phyloP scores from a whole-genome alignment of 2,329 filamentous ascomycete species.

The Plenodomus tracheiphilus region DNA sequence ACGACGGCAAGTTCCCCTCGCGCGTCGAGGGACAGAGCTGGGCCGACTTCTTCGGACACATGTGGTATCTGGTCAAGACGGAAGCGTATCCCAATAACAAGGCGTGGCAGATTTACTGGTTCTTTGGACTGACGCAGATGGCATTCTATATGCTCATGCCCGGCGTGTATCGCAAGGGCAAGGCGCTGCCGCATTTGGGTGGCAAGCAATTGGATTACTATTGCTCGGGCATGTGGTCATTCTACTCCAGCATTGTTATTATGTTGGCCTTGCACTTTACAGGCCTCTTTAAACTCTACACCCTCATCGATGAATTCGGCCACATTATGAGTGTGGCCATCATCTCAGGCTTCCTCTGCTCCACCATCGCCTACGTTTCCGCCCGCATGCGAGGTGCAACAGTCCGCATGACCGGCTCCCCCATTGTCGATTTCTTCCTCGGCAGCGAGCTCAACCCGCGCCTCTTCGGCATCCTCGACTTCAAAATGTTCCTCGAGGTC shows the following conservation, averaged over 20 bases:
- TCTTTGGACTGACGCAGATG: slow-evolving; percentile 83
- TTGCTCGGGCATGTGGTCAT: slow-evolving; percentile 85
- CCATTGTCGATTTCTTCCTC: slow-evolving; percentile 89
- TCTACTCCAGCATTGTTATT: slow-evolving; percentile 81
- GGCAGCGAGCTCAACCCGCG: slow-evolving; percentile 84
- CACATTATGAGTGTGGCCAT: slow-evolving; percentile 92
- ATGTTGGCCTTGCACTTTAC: slow-evolving; percentile 76
- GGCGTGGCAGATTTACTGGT: slow-evolving; percentile 95
- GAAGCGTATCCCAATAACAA: slow-evolving; percentile 80
- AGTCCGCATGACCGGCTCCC: slow-evolving; percentile 87
- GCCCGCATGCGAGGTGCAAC: slow-evolving; percentile 77
- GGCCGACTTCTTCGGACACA: slow-evolving; percentile 70
- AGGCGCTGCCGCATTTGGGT: slow-evolving; percentile 78
- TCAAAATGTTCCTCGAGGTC: slow-evolving; percentile 96
- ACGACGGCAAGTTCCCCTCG: slow-evolving; percentile 78
- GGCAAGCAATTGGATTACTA: slow-evolving; percentile 91
- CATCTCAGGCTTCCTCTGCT: slow-evolving; percentile 82
- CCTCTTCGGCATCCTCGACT: slow-evolving; percentile 81
- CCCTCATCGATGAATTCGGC: slow-evolving; percentile 92
- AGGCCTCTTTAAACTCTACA: slow-evolving; percentile 86
- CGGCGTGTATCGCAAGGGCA: slow-evolving; percentile 84
- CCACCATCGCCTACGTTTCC: slow-evolving; percentile 83
- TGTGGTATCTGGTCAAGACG: slow-evolving; percentile 74
- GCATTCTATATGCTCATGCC: slow-evolving; percentile 83
- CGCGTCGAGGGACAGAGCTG: slow-evolving; percentile 68